Conservation (phyloP, 2,329 filamentous ascomycete genomes). For the Pleoardoris graminearum region DNA sequence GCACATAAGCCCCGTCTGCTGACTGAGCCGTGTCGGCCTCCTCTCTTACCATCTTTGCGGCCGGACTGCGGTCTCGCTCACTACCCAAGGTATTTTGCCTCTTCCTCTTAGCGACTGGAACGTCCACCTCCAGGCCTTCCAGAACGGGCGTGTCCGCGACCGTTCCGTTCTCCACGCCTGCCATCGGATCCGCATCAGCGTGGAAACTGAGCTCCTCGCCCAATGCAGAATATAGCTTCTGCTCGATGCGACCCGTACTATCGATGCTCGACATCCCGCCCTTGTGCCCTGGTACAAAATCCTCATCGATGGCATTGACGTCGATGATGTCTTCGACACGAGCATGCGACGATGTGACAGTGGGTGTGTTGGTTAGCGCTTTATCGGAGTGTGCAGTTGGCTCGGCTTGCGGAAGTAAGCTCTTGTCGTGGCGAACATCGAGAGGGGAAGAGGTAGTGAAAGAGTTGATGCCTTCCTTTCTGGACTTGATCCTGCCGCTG, state of each 20-base stretch:
- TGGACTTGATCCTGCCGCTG: slow-evolving; percentile 23
- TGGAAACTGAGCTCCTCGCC: slow-evolving; percentile 37
- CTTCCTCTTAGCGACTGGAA: slow-evolving; percentile 31
- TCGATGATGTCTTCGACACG: slow-evolving; percentile 27
- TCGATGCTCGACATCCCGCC: slow-evolving; percentile 33
- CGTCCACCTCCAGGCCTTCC: slow-evolving; percentile 24
- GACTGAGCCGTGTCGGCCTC: slow-evolving; percentile 17
- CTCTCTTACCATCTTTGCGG: slow-evolving; percentile 27
- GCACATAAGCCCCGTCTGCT: slow-evolving; percentile 11
- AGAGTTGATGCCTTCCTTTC: slow-evolving; percentile 26
- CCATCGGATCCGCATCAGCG: slow-evolving; percentile 12
- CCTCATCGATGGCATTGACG: slow-evolving; percentile 24
- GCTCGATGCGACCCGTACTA: slow-evolving; percentile 33
- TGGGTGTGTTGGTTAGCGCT: not conserved
- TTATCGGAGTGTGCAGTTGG: slow-evolving; percentile 2
- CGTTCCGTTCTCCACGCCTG: slow-evolving; percentile 20
- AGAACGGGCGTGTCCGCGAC: slow-evolving; percentile 6
- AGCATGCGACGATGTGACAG: not conserved
- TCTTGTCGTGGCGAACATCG: slow-evolving; percentile 22
- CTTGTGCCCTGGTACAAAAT: slow-evolving; percentile 28
- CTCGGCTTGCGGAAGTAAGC: slow-evolving; percentile 10
- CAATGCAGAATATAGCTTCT: slow-evolving; percentile 35
- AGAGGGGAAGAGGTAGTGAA: slow-evolving; percentile 10
- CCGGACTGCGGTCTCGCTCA: slow-evolving; percentile 24
- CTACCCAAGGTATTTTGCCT: slow-evolving; percentile 27